phyloP scores from a whole-genome alignment of 306 rosid genomes.

The Dalbergia cultrata region DNA sequence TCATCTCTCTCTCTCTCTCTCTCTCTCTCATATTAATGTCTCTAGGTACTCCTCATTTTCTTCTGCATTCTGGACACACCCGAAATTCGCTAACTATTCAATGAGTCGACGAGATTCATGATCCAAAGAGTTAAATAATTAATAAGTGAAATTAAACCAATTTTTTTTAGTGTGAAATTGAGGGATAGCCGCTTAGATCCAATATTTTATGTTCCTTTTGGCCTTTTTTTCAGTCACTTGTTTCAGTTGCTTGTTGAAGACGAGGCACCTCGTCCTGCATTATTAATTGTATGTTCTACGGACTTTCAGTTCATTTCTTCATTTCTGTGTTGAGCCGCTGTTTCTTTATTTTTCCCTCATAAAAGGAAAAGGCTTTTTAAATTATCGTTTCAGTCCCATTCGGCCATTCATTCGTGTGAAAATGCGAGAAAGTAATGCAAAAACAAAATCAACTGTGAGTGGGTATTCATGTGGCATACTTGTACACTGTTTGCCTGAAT shows the following conservation, averaged over 20 bases:
- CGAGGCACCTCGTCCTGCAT: constrained; percentile 38
- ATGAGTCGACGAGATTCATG: constrained; percentile 36
- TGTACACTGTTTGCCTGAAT: constrained; percentile 46
- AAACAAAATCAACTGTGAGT: constrained; percentile 37
- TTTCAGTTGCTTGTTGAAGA: constrained; percentile 8
- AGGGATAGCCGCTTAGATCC: neutral
- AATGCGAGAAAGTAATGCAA: constrained; percentile 35
- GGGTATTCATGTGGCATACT: constrained; percentile 56
- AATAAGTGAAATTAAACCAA: neutral
- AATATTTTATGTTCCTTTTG: constrained; percentile 41
- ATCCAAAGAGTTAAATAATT: neutral
- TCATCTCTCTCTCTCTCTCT: constrained; percentile 48
- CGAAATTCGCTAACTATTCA: constrained; percentile 30
- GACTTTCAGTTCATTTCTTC: constrained; percentile 46
- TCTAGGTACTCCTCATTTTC: neutral
- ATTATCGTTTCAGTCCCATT: constrained; percentile 4
- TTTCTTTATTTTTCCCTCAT: neutral
- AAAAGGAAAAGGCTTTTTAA: neutral
- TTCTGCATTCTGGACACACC: neutral
- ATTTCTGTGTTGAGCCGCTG: constrained; percentile 45
- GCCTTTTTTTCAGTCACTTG: constrained; percentile 10
- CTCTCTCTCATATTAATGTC: constrained; percentile 53
- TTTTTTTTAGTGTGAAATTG: neutral
- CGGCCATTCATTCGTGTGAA: neutral
- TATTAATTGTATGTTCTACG: constrained; percentile 26